Conservation (phyloP, 352 stramenopile genomes). For the Pythium grandisporangium region DNA sequence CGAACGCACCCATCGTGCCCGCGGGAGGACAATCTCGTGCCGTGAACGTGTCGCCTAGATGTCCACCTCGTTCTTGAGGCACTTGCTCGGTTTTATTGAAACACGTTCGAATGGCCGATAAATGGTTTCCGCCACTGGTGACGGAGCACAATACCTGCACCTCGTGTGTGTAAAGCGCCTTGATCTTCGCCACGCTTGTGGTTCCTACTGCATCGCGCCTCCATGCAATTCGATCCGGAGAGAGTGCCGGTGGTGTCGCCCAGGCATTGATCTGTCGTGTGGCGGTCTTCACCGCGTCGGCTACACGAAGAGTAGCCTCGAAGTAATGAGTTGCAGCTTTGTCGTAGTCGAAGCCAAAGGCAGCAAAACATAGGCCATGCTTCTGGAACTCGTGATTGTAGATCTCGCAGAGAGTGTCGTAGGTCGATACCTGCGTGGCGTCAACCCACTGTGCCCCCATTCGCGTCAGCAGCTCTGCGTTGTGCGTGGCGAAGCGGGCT, state of each 20-base stretch:
- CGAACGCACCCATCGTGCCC: not conserved
- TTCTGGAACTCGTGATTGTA: conserved; percentile 85
- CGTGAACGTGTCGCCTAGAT: conserved; percentile 3
- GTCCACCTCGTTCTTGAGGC: not conserved
- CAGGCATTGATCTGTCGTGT: conserved; percentile 13
- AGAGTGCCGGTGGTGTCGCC: conserved; percentile 6
- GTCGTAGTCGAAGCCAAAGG: not conserved
- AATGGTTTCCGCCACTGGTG: conserved; percentile 11
- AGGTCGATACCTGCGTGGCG: conserved; percentile 29
- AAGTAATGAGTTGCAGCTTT: conserved; percentile 1
- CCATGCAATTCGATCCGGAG: too few relatives aligned
- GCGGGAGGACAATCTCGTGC: conserved; percentile 11
- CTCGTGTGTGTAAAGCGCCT: conserved; percentile 13
- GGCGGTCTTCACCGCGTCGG: conserved; percentile 2
- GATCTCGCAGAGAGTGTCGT: conserved; percentile 66
- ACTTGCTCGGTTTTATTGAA: conserved; percentile 15
- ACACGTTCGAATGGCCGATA: conserved; percentile 23
- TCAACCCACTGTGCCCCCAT: conserved; percentile 36
- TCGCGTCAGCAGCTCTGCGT: conserved; percentile 17
- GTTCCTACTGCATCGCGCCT: too few relatives aligned
- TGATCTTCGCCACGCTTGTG: conserved; percentile 9
- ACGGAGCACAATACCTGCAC: conserved; percentile 19
- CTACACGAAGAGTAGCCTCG: not conserved
- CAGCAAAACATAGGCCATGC: conserved; percentile 56
- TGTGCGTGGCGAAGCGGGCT: conserved; percentile 13